These are phyloP conservation scores for Fraxinus sp. DNA, from an alignment of 305 asterid genomes.

Conservation along the genomic window DNA sequence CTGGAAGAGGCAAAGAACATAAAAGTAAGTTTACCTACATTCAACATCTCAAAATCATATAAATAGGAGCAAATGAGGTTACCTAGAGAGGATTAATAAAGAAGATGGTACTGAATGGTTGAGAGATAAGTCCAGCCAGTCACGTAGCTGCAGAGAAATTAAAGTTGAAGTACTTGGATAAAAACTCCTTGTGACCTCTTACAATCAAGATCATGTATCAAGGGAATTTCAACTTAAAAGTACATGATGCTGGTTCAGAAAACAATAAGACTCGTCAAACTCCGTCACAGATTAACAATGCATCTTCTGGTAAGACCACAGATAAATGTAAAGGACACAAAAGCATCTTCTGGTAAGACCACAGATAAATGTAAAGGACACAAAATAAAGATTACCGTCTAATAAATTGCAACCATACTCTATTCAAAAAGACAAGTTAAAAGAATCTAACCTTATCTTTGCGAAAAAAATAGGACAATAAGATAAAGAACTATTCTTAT, in stretches of 20 bases:
- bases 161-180: not conserved
- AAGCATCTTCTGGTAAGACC: too few relatives aligned
- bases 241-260: not conserved
- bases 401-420: not conserved
- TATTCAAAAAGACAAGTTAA: not conserved
- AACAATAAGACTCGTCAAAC: not conserved
- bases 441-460: not conserved
- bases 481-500: not conserved
- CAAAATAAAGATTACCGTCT: not conserved
- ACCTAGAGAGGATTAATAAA: constrained; percentile 87
- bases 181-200: not conserved
- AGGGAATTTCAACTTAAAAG: not conserved
- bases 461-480: not conserved
- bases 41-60: constrained; percentile 25
- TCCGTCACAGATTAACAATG: not conserved
- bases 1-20: constrained; percentile 37
- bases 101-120: constrained; percentile 90
- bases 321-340: not conserved
- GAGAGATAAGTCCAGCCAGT: constrained; percentile 96
- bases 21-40: constrained; percentile 16
- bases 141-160: constrained; percentile 61
- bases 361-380: too few relatives aligned
- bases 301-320: not conserved
- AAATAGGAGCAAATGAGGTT: constrained; percentile 25
- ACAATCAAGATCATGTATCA: not conserved